Evolutionary conservation across 2,329 filamentous ascomycete species (phyloP).

Genomic region (Fusarium compactum): DNA sequence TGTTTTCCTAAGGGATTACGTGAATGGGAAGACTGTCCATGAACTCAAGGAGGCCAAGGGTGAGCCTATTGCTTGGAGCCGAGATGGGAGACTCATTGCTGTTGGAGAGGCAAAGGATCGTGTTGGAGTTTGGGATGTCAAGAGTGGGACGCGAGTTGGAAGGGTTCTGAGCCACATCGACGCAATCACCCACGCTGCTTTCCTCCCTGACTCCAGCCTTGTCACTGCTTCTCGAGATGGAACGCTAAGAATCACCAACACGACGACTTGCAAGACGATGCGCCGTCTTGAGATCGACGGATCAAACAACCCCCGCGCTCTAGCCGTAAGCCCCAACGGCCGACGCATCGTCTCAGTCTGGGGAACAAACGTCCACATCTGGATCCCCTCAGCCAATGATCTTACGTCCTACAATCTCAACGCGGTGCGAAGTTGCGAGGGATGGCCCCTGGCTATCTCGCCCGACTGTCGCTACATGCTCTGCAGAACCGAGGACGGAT

Average conservation of each 20-base stretch:
- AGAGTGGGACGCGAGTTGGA: slow-evolving; percentile 47
- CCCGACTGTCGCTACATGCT: slow-evolving; percentile 54
- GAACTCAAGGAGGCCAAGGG: slow-evolving; percentile 50
- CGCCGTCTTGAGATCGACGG: slow-evolving; percentile 53
- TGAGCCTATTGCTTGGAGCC: slow-evolving; percentile 51
- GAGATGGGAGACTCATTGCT: slow-evolving; percentile 49
- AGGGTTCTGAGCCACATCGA: slow-evolving; percentile 53
- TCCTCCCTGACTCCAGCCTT: slow-evolving; percentile 49
- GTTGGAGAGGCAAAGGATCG: slow-evolving; percentile 48
- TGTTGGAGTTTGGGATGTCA: slow-evolving; percentile 52
- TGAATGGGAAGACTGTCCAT: slow-evolving; percentile 48
- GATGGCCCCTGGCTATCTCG: slow-evolving; percentile 57
- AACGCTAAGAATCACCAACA: slow-evolving; percentile 53
- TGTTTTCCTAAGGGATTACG: slow-evolving; percentile 50
- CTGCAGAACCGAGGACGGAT: slow-evolving; percentile 57
- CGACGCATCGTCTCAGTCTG: slow-evolving; percentile 54
- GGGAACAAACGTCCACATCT: slow-evolving; percentile 55
- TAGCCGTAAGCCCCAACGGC: slow-evolving; percentile 53
- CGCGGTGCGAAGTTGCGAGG: slow-evolving; percentile 51
- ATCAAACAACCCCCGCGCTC: slow-evolving; percentile 48
- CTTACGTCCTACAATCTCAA: slow-evolving; percentile 54
- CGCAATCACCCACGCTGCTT: slow-evolving; percentile 54
- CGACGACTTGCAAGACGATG: slow-evolving; percentile 51
- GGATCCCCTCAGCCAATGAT: slow-evolving; percentile 51
- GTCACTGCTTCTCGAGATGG: slow-evolving; percentile 56